Evolutionary conservation across 495 filamentous ascomycete genomes (phyloP).

Genomic region (Astrocystis sublimbata): DNA sequence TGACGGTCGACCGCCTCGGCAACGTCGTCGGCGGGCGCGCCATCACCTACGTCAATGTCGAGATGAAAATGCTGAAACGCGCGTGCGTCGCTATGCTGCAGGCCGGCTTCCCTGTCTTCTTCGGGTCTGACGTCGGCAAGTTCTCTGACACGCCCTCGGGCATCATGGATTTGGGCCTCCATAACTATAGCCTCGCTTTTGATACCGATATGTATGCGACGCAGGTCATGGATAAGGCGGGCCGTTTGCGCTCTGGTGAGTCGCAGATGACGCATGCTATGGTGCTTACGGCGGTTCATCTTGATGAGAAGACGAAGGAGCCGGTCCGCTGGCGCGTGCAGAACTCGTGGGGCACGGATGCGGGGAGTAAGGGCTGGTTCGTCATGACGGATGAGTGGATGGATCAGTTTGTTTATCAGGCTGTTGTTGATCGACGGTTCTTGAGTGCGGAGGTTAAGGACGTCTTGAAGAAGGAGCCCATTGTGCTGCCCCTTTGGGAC

Average conservation of each 20-base stretch:
- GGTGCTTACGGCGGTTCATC: constrained; percentile 82
- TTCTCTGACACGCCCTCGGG: constrained; percentile 64
- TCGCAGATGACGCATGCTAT: constrained; percentile 86
- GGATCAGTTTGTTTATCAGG: constrained; percentile 85
- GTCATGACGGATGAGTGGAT: constrained; percentile 88
- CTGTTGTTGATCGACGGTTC: constrained; percentile 75
- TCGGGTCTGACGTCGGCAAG: constrained; percentile 85
- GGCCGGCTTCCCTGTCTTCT: constrained; percentile 78
- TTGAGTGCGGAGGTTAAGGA: constrained; percentile 65
- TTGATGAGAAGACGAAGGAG: constrained; percentile 56
- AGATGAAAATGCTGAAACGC: constrained; percentile 67
- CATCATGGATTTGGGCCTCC: constrained; percentile 72
- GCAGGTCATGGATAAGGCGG: constrained; percentile 66
- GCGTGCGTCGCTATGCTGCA: constrained; percentile 76
- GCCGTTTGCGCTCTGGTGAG: constrained; percentile 69
- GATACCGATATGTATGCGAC: constrained; percentile 57
- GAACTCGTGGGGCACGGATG: constrained; percentile 73
- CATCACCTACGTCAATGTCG: constrained; percentile 80
- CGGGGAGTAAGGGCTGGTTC: constrained; percentile 76
- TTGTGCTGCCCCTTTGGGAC: constrained; percentile 79
- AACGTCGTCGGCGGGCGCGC: constrained; percentile 72
- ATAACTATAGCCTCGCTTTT: constrained; percentile 78
- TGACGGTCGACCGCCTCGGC: constrained; percentile 75
- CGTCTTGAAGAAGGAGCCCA: constrained; percentile 66
- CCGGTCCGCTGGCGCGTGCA: constrained; percentile 79